A percentile compares a stretch with the other conserved stretches of the same genome.
Evolutionary conservation across 441 rosid genomes (phyloP).

Genomic region (Hura crepitans): DNA sequence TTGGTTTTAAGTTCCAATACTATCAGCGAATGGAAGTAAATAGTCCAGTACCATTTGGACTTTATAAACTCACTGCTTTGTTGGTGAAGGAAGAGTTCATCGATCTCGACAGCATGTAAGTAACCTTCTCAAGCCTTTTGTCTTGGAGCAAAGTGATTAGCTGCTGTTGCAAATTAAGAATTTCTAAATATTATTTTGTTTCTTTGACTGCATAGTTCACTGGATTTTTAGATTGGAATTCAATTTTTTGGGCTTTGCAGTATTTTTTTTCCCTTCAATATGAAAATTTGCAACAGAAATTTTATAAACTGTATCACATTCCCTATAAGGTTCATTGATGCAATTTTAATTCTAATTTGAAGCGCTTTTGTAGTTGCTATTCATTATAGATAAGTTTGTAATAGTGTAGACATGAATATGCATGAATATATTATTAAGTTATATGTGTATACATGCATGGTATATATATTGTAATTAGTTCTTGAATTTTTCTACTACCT

Average conservation of each 20-base stretch:
- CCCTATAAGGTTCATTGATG: background rate
- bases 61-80: constrained; percentile 89
- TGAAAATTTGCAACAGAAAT: background rate
- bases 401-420: background rate
- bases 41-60: constrained; percentile 81
- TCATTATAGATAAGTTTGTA: background rate
- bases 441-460: background rate
- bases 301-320: background rate
- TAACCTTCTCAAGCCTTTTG: constrained; percentile 10
- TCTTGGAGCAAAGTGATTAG: background rate
- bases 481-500: background rate
- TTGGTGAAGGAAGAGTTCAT: constrained; percentile 92
- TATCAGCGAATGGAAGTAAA: constrained; percentile 91
- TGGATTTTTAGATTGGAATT: background rate
- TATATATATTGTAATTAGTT: background rate
- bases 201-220: background rate
- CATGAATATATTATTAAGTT: background rate
- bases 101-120: constrained; percentile 96
- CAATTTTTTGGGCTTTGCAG: background rate
- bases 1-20: constrained; percentile 98
- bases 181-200: background rate
- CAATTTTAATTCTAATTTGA: background rate
- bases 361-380: background rate
- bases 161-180: background rate
- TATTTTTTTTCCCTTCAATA: background rate